phyloP scores from a whole-genome alignment of 139 green algal genomes.

The Tetradesmus obliquus region DNA sequence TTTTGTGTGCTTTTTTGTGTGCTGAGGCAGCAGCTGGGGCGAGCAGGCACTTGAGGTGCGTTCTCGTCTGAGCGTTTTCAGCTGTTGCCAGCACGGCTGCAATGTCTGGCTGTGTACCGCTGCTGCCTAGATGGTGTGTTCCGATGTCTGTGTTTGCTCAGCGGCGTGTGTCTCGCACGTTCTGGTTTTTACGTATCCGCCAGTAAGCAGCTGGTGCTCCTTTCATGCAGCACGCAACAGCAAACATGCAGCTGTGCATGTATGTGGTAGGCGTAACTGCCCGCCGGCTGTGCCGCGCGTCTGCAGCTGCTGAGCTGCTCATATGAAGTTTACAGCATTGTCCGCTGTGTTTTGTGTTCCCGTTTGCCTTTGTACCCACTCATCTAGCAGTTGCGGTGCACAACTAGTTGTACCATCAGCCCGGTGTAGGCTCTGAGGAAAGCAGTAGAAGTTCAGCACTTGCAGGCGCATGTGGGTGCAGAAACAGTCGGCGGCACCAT shows the following conservation, averaged over 20 bases:
- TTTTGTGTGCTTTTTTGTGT: not conserved
- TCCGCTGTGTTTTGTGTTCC: not conserved
- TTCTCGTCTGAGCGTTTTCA: not conserved
- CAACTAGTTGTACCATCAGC: not conserved
- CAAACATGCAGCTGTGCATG: not conserved
- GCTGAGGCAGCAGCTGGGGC: not conserved
- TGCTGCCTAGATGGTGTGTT: not conserved
- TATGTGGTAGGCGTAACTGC: not conserved
- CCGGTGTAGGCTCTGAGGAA: not conserved
- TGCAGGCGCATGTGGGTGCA: not conserved
- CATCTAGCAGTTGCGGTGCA: not conserved
- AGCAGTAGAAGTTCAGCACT: not conserved
- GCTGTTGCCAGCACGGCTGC: not conserved
- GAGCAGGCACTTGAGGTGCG: not conserved
- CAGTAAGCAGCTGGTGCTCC: not conserved
- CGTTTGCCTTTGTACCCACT: not conserved
- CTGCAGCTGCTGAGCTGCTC: not conserved
- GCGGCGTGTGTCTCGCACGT: not conserved
- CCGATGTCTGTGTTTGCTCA: not conserved
- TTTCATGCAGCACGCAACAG: not conserved
- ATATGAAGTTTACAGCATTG: not conserved
- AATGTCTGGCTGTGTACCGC: not conserved
- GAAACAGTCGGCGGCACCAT: not conserved
- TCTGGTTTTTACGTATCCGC: no score
- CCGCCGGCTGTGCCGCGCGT: no score